These are phyloP conservation scores for Lactifluus subvellereus DNA, from an alignment of 768 basidiomycete species.

Conservation along the genomic window DNA sequence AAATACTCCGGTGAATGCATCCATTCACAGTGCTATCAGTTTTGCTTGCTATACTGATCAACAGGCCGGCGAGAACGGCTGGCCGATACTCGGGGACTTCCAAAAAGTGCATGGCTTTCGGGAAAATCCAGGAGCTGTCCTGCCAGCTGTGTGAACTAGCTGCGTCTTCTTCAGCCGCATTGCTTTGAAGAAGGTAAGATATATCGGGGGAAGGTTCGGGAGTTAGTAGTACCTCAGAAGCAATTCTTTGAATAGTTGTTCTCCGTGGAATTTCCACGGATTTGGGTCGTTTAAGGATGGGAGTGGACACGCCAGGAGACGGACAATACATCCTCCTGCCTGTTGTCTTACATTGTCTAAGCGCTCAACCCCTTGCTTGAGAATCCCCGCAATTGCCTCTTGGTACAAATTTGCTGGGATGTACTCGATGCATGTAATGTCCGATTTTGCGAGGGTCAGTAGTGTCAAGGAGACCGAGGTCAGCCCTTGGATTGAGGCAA, in stretches of 20 bases:
- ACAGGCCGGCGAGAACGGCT: constrained; percentile 59
- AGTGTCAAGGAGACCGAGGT: constrained; percentile 48
- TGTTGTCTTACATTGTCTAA: constrained; percentile 85
- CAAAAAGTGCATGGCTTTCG: constrained; percentile 61
- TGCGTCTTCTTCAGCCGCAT: constrained; percentile 31
- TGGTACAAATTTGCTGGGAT: constrained; percentile 56
- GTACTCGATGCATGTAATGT: constrained; percentile 49
- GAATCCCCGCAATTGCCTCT: constrained; percentile 52
- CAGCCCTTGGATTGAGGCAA: constrained; percentile 66
- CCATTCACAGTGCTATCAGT: constrained; percentile 76
- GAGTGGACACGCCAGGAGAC: constrained; percentile 43
- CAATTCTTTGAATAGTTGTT: constrained; percentile 43
- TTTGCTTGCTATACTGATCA: constrained; percentile 77
- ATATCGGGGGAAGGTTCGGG: not conserved
- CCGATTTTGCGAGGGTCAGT: constrained; percentile 38
- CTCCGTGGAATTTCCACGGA: constrained; percentile 49
- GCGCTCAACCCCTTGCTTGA: constrained; percentile 88
- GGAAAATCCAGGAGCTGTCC: constrained; percentile 70
- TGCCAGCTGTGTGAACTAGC: constrained; percentile 45
- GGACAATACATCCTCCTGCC: constrained; percentile 58
- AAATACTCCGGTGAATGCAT: constrained; percentile 15
- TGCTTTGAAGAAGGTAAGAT: constrained; percentile 8
- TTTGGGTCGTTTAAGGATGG: constrained; percentile 39
- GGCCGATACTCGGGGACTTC: constrained; percentile 56
- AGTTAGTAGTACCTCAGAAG: constrained; percentile 43